Evolutionary conservation across 257 asterid species (phyloP).

Genomic region (Paraleonurus japonicus): DNA sequence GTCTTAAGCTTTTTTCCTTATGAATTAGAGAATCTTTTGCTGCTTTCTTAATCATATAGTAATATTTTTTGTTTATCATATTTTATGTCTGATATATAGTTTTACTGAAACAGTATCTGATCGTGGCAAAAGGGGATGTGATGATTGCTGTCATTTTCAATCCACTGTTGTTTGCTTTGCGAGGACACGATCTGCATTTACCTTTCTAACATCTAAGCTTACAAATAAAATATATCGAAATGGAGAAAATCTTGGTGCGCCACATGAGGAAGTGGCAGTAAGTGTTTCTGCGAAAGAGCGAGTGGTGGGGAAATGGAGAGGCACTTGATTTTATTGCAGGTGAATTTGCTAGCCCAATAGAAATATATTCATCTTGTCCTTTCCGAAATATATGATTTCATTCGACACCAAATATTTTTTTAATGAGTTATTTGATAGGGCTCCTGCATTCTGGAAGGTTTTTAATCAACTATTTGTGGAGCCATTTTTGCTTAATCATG

Average conservation of each 20-base stretch:
- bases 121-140: constrained; percentile 75
- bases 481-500: constrained; percentile 7
- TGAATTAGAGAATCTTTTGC: not conserved
- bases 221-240: constrained; percentile 32
- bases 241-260: constrained; percentile 21
- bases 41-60: not conserved
- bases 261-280: constrained; percentile 47
- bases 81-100: constrained; percentile 3
- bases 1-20: not conserved
- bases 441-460: constrained; percentile 2
- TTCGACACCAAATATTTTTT: not conserved
- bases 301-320: constrained; percentile 83
- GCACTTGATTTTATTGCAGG: constrained; percentile 42
- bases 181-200: constrained; percentile 61
- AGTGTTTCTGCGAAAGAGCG: constrained; percentile 67
- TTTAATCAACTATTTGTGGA: not conserved
- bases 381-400: not conserved
- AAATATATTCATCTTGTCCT: not conserved
- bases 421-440: not conserved
- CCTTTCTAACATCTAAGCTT: constrained; percentile 49
- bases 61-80: not conserved
- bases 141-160: constrained; percentile 76
- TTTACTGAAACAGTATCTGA: constrained; percentile 52
- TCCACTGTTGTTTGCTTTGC: constrained; percentile 68
- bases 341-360: constrained; percentile 13